Evolutionary conservation across 2,329 filamentous ascomycete genomes (phyloP).

Genomic region (Thielaviopsis euricoi): DNA sequence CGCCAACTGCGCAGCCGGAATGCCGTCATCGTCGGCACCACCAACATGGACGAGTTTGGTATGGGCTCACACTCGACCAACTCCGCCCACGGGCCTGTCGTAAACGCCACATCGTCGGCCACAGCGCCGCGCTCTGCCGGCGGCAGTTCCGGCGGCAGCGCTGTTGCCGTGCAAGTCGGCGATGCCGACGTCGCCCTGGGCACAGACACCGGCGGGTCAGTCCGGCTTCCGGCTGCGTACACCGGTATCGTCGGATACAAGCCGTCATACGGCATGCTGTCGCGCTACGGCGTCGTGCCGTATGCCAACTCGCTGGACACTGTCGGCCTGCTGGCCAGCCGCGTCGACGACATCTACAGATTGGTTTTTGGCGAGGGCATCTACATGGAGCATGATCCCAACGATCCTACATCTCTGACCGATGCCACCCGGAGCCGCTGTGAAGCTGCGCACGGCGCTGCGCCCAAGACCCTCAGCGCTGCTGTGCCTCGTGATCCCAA

Average conservation of each 20-base stretch:
- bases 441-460: conserved; percentile 16
- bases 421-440: conserved; percentile 35
- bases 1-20: conserved; percentile 46
- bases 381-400: conserved; percentile 40
- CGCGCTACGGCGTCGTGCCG: conserved; percentile 70
- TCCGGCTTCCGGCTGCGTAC: conserved; percentile 76
- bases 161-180: conserved; percentile 57
- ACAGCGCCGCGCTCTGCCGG: conserved; percentile 46
- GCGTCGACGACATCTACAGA: conserved; percentile 32
- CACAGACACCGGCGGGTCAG: conserved; percentile 84
- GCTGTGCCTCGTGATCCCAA: conserved; percentile 15
- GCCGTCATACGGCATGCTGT: conserved; percentile 77
- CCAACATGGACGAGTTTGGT: conserved; percentile 90
- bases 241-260: conserved; percentile 75
- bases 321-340: conserved; percentile 55
- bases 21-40: conserved; percentile 55
- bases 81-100: conserved; percentile 51
- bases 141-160: conserved; percentile 87
- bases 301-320: conserved; percentile 91
- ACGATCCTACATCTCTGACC: conserved; percentile 60
- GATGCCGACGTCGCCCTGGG: conserved; percentile 53
- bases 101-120: conserved; percentile 25
- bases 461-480: conserved; percentile 23
- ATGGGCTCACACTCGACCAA: conserved; percentile 77
- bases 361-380: conserved; percentile 34